Evolutionary conservation across 2,329 filamentous ascomycete species (phyloP), one percentile per base, ranked within the genome.

Genomic region (Diplodia corticola): DNA sequence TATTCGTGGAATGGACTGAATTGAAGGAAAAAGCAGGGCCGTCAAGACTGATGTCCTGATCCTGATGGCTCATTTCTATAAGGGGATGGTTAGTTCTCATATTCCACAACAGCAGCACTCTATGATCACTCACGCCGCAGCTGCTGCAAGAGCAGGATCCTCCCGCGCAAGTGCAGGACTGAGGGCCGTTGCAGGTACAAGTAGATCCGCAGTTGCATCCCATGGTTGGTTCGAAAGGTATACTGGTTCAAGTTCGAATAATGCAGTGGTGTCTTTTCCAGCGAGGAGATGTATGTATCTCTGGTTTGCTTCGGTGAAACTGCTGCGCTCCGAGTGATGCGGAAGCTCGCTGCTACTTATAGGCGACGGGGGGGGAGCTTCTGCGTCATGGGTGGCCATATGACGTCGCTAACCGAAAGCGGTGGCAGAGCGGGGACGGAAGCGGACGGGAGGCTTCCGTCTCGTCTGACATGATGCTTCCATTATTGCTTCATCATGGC

Each of bases 151-250:
- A 48, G 57, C 57, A 60, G n/a, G 24, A 17, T 48, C 57, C 57
- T 26, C 40, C 33, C 9, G 40, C n/a, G 24, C 57, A 60, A 28
- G 40, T 60, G 57, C 40, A 60, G 40, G 40, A 22, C 17, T 10
- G 10, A 12, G 57, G 57, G 3, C 57, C 57, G 57, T 49, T 60
- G 44, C 57, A 60, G 57, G 37, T 13, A 40, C 57, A 60, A 48
- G 57, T 33, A 17, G 57, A 60, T 7, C 57, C 57, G 28, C 57
- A 60, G 57, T 35, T 60, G 57, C 57, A 60, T 35, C 24, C 57
- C 57, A 60, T 60, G 57, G 28, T 48, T n/a, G n/a, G n/a, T n/a
- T n/a, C n/a, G 13, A 22, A 44, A 28, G 10, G 54, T 35, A 26
- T 22, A 7, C 5, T 33, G 26, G 2, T n/a, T n/a, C n/a, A 17